Percentiles rank a stretch among this genome's conserved stretches.
Evolutionary conservation across 2,329 filamentous ascomycete species (phyloP).

Genomic region (Fusarium decemcellulare): DNA sequence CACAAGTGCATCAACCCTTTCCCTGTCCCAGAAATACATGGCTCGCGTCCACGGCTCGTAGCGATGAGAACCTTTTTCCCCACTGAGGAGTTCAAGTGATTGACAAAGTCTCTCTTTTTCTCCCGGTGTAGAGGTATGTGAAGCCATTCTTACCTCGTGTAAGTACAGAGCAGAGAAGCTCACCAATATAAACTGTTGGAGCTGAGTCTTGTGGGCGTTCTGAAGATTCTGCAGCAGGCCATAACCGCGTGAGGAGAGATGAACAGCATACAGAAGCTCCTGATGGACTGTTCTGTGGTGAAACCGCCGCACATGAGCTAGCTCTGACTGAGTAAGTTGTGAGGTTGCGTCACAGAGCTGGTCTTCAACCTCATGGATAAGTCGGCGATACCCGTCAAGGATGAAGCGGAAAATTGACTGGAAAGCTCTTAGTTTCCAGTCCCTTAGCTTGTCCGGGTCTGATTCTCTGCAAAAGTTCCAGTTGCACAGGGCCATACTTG

Average conservation of each 20-base stretch:
- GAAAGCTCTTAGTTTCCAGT: constrained; percentile 13
- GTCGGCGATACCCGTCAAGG: constrained; percentile 13
- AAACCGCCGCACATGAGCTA: constrained; percentile 1
- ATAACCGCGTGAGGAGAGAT: constrained; percentile 14
- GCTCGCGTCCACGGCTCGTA: constrained; percentile 5
- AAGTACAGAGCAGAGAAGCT: constrained; percentile 8
- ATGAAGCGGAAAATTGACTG: constrained; percentile 11
- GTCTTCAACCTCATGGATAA: constrained; percentile 15
- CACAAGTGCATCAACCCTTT: constrained; percentile 6
- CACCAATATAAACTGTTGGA: constrained; percentile 8
- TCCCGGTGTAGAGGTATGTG: neutral
- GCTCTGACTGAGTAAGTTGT: constrained; percentile 2
- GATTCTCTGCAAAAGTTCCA: constrained; percentile 3
- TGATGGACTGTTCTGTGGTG: constrained; percentile 3
- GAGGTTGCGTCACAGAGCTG: neutral
- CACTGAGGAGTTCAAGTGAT: constrained; percentile 3
- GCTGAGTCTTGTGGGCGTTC: neutral
- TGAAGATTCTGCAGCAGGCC: constrained; percentile 9
- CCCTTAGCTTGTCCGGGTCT: neutral
- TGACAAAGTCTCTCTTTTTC: constrained; percentile 7
- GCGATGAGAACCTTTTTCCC: neutral
- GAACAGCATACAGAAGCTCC: constrained; percentile 11
- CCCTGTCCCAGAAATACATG: constrained; percentile 12
- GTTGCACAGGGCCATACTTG: neutral
- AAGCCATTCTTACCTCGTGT: constrained; percentile 3